Evolutionary conservation across 148 eudicot genomes (phyloP).

Genomic region (Chenopodium formosanum): DNA sequence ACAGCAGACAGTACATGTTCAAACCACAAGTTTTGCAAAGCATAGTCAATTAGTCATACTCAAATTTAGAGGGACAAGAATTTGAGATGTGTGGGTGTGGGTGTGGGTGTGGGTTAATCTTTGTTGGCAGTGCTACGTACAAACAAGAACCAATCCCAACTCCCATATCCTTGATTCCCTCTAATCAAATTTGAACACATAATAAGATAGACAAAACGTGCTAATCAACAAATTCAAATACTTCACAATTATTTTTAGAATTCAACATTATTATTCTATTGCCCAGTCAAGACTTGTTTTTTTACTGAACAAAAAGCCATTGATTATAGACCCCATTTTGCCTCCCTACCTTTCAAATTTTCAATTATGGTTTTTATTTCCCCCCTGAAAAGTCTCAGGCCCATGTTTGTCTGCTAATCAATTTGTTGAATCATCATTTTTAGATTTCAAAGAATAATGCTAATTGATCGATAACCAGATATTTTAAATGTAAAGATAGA

Average conservation of each 20-base stretch:
- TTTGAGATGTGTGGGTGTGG: background rate
- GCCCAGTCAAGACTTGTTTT: too few species aligned
- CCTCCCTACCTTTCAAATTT: background rate
- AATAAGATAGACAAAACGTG: too few species aligned
- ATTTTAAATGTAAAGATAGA: too few species aligned
- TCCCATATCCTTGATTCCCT: background rate
- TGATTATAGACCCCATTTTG: background rate
- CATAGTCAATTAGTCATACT: background rate
- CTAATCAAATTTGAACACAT: background rate
- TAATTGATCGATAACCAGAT: too few species aligned
- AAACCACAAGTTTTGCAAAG: background rate
- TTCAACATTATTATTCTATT: background rate
- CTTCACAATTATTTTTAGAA: conserved; percentile 7
- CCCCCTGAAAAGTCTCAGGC: background rate
- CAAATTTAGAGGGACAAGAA: background rate
- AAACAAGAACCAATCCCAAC: background rate
- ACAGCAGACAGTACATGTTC: background rate
- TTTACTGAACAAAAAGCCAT: background rate
- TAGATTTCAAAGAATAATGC: conserved; percentile 6
- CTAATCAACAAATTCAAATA: background rate
- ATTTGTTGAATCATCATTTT: conserved; percentile 16
- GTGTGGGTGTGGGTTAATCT: too few species aligned
- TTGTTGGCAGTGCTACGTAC: background rate
- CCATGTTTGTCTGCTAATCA: conserved; percentile 12
- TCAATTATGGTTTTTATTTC: background rate